Evolutionary conservation across 352 stramenopile species (phyloP), one percentile per base, ranked within the genome.

Genomic region (Globisporangium mamillatum): DNA sequence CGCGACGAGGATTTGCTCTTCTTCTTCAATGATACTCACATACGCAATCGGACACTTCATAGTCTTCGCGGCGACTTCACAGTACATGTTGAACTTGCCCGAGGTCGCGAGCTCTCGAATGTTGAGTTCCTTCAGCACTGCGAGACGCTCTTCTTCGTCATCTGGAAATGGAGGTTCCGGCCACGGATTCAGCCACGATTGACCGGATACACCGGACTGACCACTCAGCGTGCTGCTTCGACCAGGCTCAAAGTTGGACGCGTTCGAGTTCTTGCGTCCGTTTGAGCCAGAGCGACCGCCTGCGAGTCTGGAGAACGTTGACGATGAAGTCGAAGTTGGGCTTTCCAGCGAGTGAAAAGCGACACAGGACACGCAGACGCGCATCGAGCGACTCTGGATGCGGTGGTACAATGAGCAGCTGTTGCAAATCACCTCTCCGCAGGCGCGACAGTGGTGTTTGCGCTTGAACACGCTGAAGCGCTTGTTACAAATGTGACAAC

Each of bases 11-110:
- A 91, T 77, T 75, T 95, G 88, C 71, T 94, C 86, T 53, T 92
- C 84, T 62, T 93, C 83, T 60, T 93, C 86, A 36, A 95, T 86
- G 59, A 95, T 94, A 61, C 86, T 93, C 72, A 93, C 86, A 67
- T 93, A 94, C 55, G 86, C 86, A 54, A 95, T 93, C 44, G 84
- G 88, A 41, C 86, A 94, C 69, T 94, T 93, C 86, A 95, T 93
- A 16, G 87, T 93, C 82, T 95, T 94, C 67, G 84, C 82, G 4
- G 84, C 84, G 50, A 95, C 84, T 62, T 94, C 88, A 67, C 88
- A 95, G 56, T 94, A 93, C 83, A 91, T 93, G 73, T 94, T 93
- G 71, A 94, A 95, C 73, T 91, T 91, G 66, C 87, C 83, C 3
- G 83, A 91, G 5, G 75, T 75, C 4, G 84, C 82, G 12, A 92